phyloP scores from a whole-genome alignment of 805 yeast species.

The Vanderwaltozyma tropicalis region DNA sequence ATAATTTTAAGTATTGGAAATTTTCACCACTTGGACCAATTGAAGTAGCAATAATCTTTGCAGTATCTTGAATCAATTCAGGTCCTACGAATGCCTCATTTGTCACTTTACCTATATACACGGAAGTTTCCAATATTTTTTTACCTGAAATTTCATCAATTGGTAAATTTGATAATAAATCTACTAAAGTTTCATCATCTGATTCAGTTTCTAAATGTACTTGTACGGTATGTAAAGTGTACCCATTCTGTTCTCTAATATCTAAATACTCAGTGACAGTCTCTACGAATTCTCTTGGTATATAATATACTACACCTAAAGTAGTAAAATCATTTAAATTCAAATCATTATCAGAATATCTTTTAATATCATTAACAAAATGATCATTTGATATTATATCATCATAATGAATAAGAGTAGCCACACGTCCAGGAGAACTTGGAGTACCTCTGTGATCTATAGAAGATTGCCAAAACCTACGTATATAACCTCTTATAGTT shows the following conservation, averaged over 20 bases:
- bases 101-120: slow-evolving; percentile 74
- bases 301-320: slow-evolving; percentile 79
- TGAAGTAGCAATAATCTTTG: slow-evolving; percentile 43
- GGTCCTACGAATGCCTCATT: slow-evolving; percentile 84
- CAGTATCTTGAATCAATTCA: slow-evolving; percentile 49
- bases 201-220: slow-evolving; percentile 38
- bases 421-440: slow-evolving; percentile 81
- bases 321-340: slow-evolving; percentile 36
- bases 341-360: slow-evolving; percentile 5
- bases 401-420: slow-evolving; percentile 56
- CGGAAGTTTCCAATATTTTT: slow-evolving; percentile 42
- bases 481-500: slow-evolving; percentile 57
- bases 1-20: slow-evolving; percentile 51
- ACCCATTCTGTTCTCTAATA: slow-evolving; percentile 82
- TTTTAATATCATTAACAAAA: slow-evolving; percentile 35
- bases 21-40: slow-evolving; percentile 80
- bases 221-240: slow-evolving; percentile 55
- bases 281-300: slow-evolving; percentile 50
- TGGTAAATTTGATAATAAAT: slow-evolving; percentile 16
- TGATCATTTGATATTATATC: slow-evolving; percentile 35
- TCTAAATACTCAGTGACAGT: slow-evolving; percentile 64
- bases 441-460: slow-evolving; percentile 88
- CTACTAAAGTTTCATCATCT: not conserved
- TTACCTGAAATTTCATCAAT: slow-evolving; percentile 29
- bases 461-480: slow-evolving; percentile 88